Evolutionary conservation across 2,329 filamentous ascomycete species (phyloP), one percentile per base, ranked within the genome.

Genomic region (Lachnellula occidentalis): DNA sequence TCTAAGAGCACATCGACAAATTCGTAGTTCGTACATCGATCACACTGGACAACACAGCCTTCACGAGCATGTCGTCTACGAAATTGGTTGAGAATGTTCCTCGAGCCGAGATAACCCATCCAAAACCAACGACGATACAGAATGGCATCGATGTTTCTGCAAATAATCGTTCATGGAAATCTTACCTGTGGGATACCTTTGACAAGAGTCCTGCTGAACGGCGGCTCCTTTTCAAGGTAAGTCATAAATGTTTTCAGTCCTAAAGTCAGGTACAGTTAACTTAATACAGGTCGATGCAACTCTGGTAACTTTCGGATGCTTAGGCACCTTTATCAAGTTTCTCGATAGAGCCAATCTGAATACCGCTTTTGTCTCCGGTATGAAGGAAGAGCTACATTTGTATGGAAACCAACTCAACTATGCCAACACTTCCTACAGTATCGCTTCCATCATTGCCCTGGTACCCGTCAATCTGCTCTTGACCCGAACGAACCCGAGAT

Each of bases 231-330:
- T 70, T 74, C 61, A 76, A 76, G 61, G n/a, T n/a, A n/a, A n/a
- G n/a, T n/a, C n/a, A n/a, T n/a, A n/a, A n/a, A n/a, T n/a, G n/a
- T n/a, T n/a, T n/a, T n/a, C n/a, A n/a, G n/a, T n/a, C n/a, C n/a
- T n/a, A n/a, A n/a, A n/a, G n/a, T n/a, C n/a, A n/a, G n/a, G n/a
- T n/a, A n/a, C n/a, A n/a, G n/a, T n/a, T n/a, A n/a, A n/a, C n/a
- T n/a, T n/a, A n/a, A n/a, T n/a, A n/a, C n/a, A n/a, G n/a, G 62
- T 76, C 1, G 74, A 76, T 42, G 69, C 69, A 9, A 67, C 72
- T 1, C 66, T 76, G 43, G 59, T 73, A 41, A 72, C 71, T 1
- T 69, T 76, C 70, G 76, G 49, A 57, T 73, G 51, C 70, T 70
- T 3, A 69, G 74, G 72, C 3, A 75, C 74, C 43, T 59, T 59